Evolutionary conservation across 2,329 filamentous ascomycete species (phyloP).

Genomic region (Curvularia spicifera): DNA sequence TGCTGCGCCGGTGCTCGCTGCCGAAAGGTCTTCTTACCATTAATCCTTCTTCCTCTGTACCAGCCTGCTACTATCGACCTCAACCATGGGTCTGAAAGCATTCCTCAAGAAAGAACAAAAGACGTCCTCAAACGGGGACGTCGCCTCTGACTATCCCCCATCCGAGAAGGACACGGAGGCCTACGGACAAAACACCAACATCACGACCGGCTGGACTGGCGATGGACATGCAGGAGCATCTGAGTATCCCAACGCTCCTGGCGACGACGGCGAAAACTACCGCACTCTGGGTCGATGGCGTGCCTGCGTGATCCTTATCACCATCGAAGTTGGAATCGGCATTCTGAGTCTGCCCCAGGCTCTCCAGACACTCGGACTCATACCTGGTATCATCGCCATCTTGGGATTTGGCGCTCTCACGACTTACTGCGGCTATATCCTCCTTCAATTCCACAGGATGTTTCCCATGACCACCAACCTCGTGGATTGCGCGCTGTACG

Average conservation of each 20-base stretch:
- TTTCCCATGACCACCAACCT: slow-evolving; percentile 41
- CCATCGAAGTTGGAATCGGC: slow-evolving; percentile 42
- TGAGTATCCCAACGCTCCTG: slow-evolving; percentile 28
- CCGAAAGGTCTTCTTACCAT: slow-evolving; percentile 4
- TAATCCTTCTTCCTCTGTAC: neutral
- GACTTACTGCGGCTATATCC: slow-evolving; percentile 38
- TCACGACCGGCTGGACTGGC: slow-evolving; percentile 35
- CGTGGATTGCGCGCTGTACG: slow-evolving; percentile 38
- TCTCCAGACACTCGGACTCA: slow-evolving; percentile 37
- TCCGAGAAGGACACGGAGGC: slow-evolving; percentile 30
- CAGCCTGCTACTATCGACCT: neutral
- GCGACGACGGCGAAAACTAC: slow-evolving; percentile 36
- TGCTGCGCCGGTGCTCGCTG: slow-evolving; percentile 18
- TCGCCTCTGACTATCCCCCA: slow-evolving; percentile 23
- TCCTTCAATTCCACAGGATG: slow-evolving; percentile 35
- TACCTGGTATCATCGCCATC: slow-evolving; percentile 42
- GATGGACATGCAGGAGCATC: slow-evolving; percentile 31
- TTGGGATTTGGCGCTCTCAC: slow-evolving; percentile 35
- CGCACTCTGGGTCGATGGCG: slow-evolving; percentile 37
- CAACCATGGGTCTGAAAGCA: slow-evolving; percentile 35
- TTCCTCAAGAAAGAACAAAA: slow-evolving; percentile 34
- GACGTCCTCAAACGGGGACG: slow-evolving; percentile 17
- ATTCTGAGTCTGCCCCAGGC: slow-evolving; percentile 38
- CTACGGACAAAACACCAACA: slow-evolving; percentile 33
- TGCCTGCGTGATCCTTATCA: slow-evolving; percentile 40